Conservation (phyloP, 768 basidiomycete genomes). For the Coprinopsis marcescibilis region DNA sequence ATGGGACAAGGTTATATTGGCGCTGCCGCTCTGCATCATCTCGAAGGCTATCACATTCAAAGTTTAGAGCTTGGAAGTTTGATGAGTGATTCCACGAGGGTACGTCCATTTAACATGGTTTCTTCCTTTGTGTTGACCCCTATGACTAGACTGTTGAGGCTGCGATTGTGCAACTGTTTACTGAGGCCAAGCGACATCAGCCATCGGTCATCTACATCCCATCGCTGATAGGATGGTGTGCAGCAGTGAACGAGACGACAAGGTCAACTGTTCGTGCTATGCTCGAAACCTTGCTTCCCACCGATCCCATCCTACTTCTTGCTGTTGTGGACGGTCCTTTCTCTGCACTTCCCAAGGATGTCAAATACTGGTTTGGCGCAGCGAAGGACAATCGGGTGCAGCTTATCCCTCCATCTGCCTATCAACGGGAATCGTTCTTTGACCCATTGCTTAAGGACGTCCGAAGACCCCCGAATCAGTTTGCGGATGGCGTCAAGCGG, state of each 20-base stretch:
- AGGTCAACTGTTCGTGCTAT: constrained; percentile 83
- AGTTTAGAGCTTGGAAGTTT: constrained; percentile 86
- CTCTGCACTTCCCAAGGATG: constrained; percentile 68
- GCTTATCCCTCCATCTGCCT: constrained; percentile 43
- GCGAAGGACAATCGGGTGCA: constrained; percentile 69
- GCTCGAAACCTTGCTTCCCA: constrained; percentile 86
- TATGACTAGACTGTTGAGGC: constrained; percentile 74
- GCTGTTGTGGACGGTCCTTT: constrained; percentile 82
- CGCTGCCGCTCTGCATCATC: constrained; percentile 84
- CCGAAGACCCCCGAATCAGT: constrained; percentile 73
- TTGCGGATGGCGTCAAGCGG: constrained; percentile 83
- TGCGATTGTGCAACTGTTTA: constrained; percentile 88
- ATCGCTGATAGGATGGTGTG: constrained; percentile 79
- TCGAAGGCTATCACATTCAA: constrained; percentile 96
- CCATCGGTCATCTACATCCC: constrained; percentile 96
- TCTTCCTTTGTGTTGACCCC: constrained; percentile 3
- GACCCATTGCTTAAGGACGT: constrained; percentile 63
- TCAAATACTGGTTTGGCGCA: constrained; percentile 87
- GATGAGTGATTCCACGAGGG: constrained; percentile 84
- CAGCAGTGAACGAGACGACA: constrained; percentile 77
- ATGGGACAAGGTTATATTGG: constrained; percentile 93
- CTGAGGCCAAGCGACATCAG: constrained; percentile 95
- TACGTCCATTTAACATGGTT: constrained; percentile 31
- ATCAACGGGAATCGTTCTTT: constrained; percentile 74
- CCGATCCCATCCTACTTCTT: constrained; percentile 89